Evolutionary conservation across 2,329 filamentous ascomycete genomes (phyloP).

Genomic region (Nemania sp.): DNA sequence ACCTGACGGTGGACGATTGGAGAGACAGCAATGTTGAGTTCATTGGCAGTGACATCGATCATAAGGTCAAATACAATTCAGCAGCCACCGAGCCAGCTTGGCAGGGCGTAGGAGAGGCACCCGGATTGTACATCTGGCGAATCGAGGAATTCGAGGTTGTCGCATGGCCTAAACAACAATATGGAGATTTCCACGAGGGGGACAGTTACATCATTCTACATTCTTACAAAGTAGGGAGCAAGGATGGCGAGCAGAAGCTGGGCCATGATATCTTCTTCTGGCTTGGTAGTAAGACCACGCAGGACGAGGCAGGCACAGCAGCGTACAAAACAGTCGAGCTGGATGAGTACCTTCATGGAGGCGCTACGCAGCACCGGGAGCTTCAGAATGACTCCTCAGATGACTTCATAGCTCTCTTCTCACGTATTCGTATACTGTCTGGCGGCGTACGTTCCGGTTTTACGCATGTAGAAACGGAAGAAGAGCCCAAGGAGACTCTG

Average conservation of each 20-base stretch:
- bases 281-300: conserved; percentile 73
- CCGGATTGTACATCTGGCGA: conserved; percentile 73
- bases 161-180: conserved; percentile 66
- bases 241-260: conserved; percentile 59
- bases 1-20: conserved; percentile 73
- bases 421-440: conserved; percentile 67
- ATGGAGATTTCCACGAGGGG: conserved; percentile 73
- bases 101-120: conserved; percentile 67
- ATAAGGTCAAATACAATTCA: conserved; percentile 75
- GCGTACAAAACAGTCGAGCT: conserved; percentile 79
- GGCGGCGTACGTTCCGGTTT: conserved; percentile 74
- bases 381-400: conserved; percentile 69
- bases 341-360: conserved; percentile 73
- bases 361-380: conserved; percentile 74
- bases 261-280: conserved; percentile 77
- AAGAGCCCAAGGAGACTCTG: conserved; percentile 56
- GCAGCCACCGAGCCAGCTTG: conserved; percentile 74
- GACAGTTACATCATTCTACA: conserved; percentile 76
- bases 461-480: conserved; percentile 67
- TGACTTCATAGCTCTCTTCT: conserved; percentile 71
- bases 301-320: conserved; percentile 76
- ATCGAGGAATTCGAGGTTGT: conserved; percentile 76
- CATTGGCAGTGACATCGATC: conserved; percentile 73
- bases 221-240: conserved; percentile 65
- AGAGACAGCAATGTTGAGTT: conserved; percentile 76